phyloP scores from a whole-genome alignment of 352 stramenopile species.

The Pythium insidiosum region DNA sequence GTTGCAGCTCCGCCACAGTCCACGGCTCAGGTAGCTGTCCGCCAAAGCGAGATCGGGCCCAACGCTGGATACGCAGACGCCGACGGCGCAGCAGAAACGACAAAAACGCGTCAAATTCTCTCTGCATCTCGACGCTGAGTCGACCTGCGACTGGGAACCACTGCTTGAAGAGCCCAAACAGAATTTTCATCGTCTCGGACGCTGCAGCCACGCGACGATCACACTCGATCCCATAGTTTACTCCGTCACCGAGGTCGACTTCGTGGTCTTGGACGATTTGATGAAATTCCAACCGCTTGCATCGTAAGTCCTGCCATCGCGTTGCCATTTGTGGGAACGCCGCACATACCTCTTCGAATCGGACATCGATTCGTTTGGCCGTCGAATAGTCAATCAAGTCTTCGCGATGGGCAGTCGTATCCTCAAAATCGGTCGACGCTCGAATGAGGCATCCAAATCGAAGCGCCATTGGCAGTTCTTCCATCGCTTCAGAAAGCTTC shows the following conservation, averaged over 20 bases:
- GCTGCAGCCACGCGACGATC: no score
- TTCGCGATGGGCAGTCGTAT: constrained; percentile 5
- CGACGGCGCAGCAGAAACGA: constrained; percentile 50
- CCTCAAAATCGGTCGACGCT: constrained; percentile 8
- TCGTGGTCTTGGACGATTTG: no score
- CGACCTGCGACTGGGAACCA: no score
- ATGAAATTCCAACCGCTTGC: no score
- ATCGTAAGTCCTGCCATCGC: constrained; percentile 37
- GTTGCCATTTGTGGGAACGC: constrained; percentile 21
- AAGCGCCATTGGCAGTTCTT: constrained; percentile 34
- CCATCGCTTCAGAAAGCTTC: constrained; percentile 39
- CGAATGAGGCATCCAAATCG: constrained; percentile 33
- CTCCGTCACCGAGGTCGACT: constrained; percentile 45
- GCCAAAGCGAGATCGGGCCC: constrained; percentile 30
- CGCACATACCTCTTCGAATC: constrained; percentile 18
- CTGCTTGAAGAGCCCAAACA: constrained; percentile 28
- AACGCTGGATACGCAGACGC: constrained; percentile 31
- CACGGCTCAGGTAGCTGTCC: constrained; percentile 35
- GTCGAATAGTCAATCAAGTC: constrained; percentile 26
- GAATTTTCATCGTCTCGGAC: constrained; percentile 14
- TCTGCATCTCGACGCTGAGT: no score
- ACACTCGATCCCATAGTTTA: no score
- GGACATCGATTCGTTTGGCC: constrained; percentile 20
- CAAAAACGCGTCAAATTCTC: constrained; percentile 57
- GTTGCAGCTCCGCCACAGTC: constrained; percentile 37